Percentiles rank a stretch among this genome's conserved stretches.
Evolutionary conservation across 768 basidiomycete species (phyloP).

Genomic region (Hygrocybe coccinea): DNA sequence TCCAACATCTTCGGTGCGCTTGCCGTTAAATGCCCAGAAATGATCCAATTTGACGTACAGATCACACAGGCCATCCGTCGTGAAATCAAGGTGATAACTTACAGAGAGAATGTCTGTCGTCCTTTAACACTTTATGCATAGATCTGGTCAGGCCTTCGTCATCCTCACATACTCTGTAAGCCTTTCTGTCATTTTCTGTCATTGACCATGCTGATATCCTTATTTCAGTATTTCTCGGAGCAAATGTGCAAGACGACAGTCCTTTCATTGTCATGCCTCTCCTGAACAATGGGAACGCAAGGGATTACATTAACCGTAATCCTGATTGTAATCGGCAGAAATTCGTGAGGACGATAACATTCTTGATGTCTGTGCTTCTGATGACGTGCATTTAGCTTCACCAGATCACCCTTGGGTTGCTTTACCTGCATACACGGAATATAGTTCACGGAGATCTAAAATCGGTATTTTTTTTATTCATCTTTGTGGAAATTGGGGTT

Average conservation of each 20-base stretch:
- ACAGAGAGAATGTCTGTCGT: no score
- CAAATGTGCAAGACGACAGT: slow-evolving; percentile 3
- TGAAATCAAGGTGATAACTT: no score
- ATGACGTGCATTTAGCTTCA: slow-evolving; percentile 13
- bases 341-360: slow-evolving; percentile 22
- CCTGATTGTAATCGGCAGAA: slow-evolving; percentile 33
- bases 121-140: no score
- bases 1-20: no score
- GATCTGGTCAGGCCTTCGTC: slow-evolving; percentile 39
- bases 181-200: slow-evolving; percentile 23
- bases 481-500: no score
- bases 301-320: slow-evolving; percentile 30
- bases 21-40: no score
- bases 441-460: slow-evolving; percentile 29
- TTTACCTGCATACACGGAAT: slow-evolving; percentile 22
- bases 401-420: slow-evolving; percentile 21
- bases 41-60: no score
- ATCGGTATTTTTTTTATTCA: slow-evolving; percentile 8
- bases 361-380: neutral
- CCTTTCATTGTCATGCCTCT: slow-evolving; percentile 40
- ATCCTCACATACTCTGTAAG: slow-evolving; percentile 36
- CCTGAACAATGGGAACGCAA: slow-evolving; percentile 41
- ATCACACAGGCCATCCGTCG: no score
- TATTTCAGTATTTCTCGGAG: neutral
- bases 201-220: neutral